phyloP scores from a whole-genome alignment of 2,329 filamentous ascomycete genomes.

The Sporothrix euskadiensis region DNA sequence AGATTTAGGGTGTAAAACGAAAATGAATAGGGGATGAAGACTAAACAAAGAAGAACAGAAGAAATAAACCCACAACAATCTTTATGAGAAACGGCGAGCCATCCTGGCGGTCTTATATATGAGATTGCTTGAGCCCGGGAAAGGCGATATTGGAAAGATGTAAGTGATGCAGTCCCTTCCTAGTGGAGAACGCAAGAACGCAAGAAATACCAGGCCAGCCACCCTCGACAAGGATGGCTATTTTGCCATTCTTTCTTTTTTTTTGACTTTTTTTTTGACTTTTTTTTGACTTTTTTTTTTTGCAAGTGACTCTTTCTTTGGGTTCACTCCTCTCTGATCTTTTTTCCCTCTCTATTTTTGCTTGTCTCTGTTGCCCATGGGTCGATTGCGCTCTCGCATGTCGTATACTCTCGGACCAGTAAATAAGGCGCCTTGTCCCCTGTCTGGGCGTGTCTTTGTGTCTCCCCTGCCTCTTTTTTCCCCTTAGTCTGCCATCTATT shows the following conservation, averaged over 20 bases:
- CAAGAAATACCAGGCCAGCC: slow-evolving; percentile 36
- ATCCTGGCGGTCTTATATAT: slow-evolving; percentile 33
- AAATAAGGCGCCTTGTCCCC: not conserved
- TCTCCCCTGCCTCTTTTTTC: not conserved
- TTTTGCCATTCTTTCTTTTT: not conserved
- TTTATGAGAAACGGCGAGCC: slow-evolving; percentile 19
- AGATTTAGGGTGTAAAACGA: not conserved
- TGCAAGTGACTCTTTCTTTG: not conserved
- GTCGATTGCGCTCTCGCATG: not conserved
- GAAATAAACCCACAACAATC: not conserved
- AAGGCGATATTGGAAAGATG: slow-evolving; percentile 13
- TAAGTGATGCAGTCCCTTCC: not conserved
- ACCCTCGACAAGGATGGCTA: slow-evolving; percentile 18
- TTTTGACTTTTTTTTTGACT: not conserved
- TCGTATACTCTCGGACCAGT: not conserved
- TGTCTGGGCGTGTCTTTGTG: slow-evolving; percentile 13
- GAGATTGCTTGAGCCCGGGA: slow-evolving; percentile 22
- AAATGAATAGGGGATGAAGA: not conserved
- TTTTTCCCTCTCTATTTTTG: not conserved
- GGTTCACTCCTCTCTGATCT: not conserved
- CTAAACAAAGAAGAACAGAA: not conserved
- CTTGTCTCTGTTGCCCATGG: not conserved
- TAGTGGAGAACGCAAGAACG: slow-evolving; percentile 27
- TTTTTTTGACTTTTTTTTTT: not conserved
- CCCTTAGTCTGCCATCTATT: not conserved